Evolutionary conservation across 2,329 filamentous ascomycete genomes (phyloP), one percentile per base, ranked within the genome.

Genomic region (Alternaria triticina): DNA sequence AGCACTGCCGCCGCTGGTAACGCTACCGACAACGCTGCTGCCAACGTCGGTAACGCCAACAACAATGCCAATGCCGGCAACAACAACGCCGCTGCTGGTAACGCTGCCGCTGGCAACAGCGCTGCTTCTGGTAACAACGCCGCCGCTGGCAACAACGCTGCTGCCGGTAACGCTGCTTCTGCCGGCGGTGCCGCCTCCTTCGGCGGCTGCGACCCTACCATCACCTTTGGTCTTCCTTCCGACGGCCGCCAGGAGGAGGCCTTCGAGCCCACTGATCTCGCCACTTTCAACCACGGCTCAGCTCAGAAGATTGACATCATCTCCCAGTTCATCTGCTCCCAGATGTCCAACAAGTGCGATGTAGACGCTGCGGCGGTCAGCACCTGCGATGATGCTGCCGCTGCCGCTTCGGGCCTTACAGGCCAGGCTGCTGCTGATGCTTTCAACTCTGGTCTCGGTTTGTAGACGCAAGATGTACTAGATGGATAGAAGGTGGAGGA

Each of bases 201-300:
- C 15, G 85, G 85, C 51, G 71, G 68, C 61, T 87, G 85, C 79
- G 73, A 83, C 69, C 82, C 85, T 6, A 81, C 82, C 62, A 84
- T 88, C 70, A 72, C 79, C 58, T 87, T 87, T 76, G 83, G 82
- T 28, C 69, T 68, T 4, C 83, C 83, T 12, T 79, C 84, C 46
- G 83, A 87, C 70, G 84, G 84, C 47, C 83, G 83, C 70, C 75
- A 83, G 36, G 76, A 81, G 28, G 70, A 77, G 25, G 78, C 81
- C 13, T 85, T 85, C 65, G 77, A 82, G 67, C 78, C 83, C 40
- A 74, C 72, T 10, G 80, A 85, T 73, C 70, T 79, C 70, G 58
- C 66, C 33, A 75, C 72, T 72, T 88, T 87, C 79, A 81, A 79
- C 74, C 86, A 87, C 76, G 85, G 85, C 57, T 86, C 84, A 4